Base-by-base conservation (phyloP, 73 alveolate genomes). In the Durusdinium trenchii region DNA sequence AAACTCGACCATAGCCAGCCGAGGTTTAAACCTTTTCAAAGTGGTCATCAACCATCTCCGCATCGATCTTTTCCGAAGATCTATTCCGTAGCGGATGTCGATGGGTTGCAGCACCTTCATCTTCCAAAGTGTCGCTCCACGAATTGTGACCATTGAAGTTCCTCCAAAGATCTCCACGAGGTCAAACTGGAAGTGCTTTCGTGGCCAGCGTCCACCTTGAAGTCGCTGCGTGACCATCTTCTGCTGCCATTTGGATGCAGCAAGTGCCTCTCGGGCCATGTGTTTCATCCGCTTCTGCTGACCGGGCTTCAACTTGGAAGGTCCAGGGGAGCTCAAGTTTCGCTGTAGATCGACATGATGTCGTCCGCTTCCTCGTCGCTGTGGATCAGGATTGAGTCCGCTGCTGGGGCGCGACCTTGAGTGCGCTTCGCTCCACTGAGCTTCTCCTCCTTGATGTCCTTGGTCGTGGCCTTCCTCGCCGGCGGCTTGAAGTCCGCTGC, bases 81-180 rank as follows among this genome's bases (percentile, higher is more conserved):
- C 86, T 42, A 76, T 61, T 2, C 86, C 86, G 45, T 76, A 76
- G 38, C 86, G 86, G 5, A 76, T 76, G 86, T 76, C 86, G 42
- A 76, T 40, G 23, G 86, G 86, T 23, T 76, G 86, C 36, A 76
- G 40, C 42, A 43, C 61, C 42, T 20, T 4, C 26, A 43, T 54
- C 7, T 23, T 12, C 86, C 60, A 76, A 23, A 36, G 42, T 4
- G 12, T 4, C 36, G 5, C 61, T 4, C 62, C 61, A 3, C 61
- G 16, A 12, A 79, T 40, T 7, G 86, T 43, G 38, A 76, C 40
- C 86, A 76, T 76, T 9, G 86, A 76, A 43, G 86, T 42, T n/a
- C 86, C 86, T 43, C 86, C 86, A 23, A 76, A 76, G 62, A 76
- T 43, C 86, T 76, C 86, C 20, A 76, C 61, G 40, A 76, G 32